Conservation (phyloP, 2,329 filamentous ascomycete species). For the Penicillium sp. region DNA sequence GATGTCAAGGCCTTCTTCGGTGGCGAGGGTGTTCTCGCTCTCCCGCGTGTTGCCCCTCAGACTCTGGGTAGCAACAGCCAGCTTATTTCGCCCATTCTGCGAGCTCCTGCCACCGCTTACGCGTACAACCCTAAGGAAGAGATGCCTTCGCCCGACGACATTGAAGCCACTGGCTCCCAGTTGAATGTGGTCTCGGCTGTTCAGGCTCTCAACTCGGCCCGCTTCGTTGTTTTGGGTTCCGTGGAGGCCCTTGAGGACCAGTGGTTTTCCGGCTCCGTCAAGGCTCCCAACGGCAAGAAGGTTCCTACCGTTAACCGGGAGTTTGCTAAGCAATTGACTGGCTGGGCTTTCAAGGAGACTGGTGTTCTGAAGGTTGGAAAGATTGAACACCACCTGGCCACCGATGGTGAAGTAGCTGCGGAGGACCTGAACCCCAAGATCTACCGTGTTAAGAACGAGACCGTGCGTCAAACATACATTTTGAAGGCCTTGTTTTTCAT, state of each 20-base stretch:
- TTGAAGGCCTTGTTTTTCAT: not conserved
- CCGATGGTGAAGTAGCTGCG: constrained; percentile 53
- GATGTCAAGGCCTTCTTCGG: constrained; percentile 77
- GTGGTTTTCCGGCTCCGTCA: constrained; percentile 82
- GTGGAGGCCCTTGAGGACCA: constrained; percentile 82
- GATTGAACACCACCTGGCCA: constrained; percentile 70
- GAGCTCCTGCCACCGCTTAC: constrained; percentile 82
- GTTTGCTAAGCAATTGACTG: constrained; percentile 80
- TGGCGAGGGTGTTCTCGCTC: constrained; percentile 69
- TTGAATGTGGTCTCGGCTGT: constrained; percentile 79
- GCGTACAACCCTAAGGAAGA: constrained; percentile 93
- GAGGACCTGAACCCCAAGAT: constrained; percentile 70
- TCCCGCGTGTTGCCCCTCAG: constrained; percentile 79
- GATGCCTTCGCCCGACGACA: constrained; percentile 68
- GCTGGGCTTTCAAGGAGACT: constrained; percentile 94
- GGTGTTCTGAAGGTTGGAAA: constrained; percentile 83
- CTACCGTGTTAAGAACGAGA: constrained; percentile 95
- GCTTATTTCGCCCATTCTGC: constrained; percentile 76
- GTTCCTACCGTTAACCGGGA: constrained; percentile 73
- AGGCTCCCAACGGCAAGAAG: constrained; percentile 55
- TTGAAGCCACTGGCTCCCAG: constrained; percentile 81
- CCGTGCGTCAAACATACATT: constrained; percentile 62
- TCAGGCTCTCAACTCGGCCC: constrained; percentile 91
- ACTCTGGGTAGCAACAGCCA: constrained; percentile 72
- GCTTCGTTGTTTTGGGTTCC: constrained; percentile 80